Base-by-base conservation (phyloP, 371 early-diverging fungal genomes). In the Mucor velutinosus region DNA sequence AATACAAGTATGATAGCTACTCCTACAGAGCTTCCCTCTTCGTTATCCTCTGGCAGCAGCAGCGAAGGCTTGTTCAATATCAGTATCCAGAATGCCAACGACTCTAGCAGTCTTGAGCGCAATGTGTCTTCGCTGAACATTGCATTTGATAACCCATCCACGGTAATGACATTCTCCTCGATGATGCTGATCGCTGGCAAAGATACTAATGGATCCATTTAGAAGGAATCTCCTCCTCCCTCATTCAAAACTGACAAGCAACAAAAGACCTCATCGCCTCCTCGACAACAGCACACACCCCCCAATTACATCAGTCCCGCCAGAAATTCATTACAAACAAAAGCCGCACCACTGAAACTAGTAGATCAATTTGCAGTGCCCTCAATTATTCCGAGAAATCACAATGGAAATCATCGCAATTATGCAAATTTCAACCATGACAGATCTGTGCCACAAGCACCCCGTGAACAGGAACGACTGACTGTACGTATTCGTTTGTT, bases 51-150 rank as follows among this genome's bases (percentile, higher is more conserved):
- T 49, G 47, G 47, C 11, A 49, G 49, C n/a, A 25, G 19, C 19
- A 45, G 21, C 14, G 51, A 51, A 8, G 51, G 51, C 23, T 3
- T 23, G 12, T 23, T 45, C 45, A 45, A 45, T 17, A 2, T 37
- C 37, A 14, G 19, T 4, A 45, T n/a, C 14, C 23, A 51, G 11
- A 23, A 25, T 49, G 49, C 27, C 5, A 56, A 58, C 17, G 58
- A 37, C 29, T 19, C 21, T 58, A 37, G 37, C 10, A 58, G 58
- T 58, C 35, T 67, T 17, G 68, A 67, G 33, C 62, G 56, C n/a
- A 62, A 58, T 37, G 62, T 67, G 17, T 62, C 62, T 45, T 25
- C 45, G 3, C 32, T 67, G 27, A 21, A 67, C 35, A 62, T 67
- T n/a, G 35, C 43, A 2, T 10, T 35, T 10, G 58, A 67, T 23